Evolutionary conservation across 1,284 basidiomycete species (phyloP).

Genomic region (Microbotryum scabiosae): DNA sequence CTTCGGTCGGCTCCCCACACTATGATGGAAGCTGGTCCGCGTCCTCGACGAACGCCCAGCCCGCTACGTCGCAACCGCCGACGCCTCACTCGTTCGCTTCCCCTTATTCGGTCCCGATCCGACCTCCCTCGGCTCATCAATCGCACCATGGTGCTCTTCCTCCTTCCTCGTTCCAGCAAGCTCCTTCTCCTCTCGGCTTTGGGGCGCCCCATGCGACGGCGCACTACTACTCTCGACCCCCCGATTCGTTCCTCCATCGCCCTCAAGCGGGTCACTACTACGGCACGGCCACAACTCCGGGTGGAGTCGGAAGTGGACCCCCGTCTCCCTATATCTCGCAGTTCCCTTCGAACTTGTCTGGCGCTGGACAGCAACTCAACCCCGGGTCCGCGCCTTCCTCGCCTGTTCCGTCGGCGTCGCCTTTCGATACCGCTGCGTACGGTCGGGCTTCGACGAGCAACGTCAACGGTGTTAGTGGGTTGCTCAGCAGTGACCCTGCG

Average conservation of each 20-base stretch:
- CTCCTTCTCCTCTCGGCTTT: background rate
- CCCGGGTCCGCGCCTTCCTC: background rate
- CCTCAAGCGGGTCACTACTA: background rate
- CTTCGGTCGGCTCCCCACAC: background rate
- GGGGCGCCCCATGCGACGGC: background rate
- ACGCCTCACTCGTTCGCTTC: background rate
- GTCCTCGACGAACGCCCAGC: background rate
- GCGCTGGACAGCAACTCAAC: background rate
- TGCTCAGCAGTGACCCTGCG: background rate
- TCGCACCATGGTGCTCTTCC: conserved; percentile 1
- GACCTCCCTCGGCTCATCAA: background rate
- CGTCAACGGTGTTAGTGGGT: background rate
- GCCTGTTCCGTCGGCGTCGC: background rate
- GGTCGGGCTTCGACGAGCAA: background rate
- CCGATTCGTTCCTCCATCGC: background rate
- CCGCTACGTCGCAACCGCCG: background rate
- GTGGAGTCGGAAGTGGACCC: background rate
- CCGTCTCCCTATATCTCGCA: background rate
- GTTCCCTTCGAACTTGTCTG: background rate
- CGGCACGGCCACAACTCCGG: background rate
- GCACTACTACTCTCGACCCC: conserved; percentile 3
- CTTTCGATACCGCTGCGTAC: conserved; percentile 3
- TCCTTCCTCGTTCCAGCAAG: conserved; percentile 10
- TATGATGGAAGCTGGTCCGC: too few relatives aligned
- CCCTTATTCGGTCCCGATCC: conserved; percentile 2